Conservation (phyloP, 768 basidiomycete species). For the Tulasnella sp. region DNA sequence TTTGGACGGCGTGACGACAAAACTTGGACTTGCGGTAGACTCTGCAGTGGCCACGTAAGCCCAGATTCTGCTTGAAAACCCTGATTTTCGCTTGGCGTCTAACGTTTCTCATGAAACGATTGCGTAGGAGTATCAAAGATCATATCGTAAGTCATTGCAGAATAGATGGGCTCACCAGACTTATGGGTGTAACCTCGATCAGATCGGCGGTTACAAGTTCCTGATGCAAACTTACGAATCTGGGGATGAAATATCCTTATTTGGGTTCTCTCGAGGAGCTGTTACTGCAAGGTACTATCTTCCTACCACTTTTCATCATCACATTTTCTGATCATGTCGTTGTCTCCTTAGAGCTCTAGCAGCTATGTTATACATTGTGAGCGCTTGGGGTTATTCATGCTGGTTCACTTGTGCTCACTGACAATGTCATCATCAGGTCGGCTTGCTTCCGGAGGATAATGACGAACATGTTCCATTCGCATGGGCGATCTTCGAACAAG, state of each 20-base stretch:
- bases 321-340: background rate
- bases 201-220: slow-evolving; percentile 15
- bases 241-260: slow-evolving; percentile 64
- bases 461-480: slow-evolving; percentile 60
- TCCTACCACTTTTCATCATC: no score
- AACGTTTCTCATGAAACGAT: slow-evolving; percentile 6
- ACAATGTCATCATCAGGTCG: no score
- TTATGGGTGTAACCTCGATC: no score
- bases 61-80: no score
- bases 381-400: background rate
- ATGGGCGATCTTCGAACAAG: slow-evolving; percentile 52
- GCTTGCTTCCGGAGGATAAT: slow-evolving; percentile 56
- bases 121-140: slow-evolving; percentile 31
- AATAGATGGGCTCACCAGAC: background rate
- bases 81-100: slow-evolving; percentile 1
- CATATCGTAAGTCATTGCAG: slow-evolving; percentile 30
- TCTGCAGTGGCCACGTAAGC: no score
- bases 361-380: slow-evolving; percentile 23
- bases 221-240: slow-evolving; percentile 21
- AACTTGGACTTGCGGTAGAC: no score
- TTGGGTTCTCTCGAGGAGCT: slow-evolving; percentile 74
- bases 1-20: slow-evolving; percentile 32
- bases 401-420: no score
- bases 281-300: slow-evolving; percentile 40
- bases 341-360: background rate